Evolutionary conservation across 768 basidiomycete genomes (phyloP).

Genomic region (Lyophyllum shimeji): DNA sequence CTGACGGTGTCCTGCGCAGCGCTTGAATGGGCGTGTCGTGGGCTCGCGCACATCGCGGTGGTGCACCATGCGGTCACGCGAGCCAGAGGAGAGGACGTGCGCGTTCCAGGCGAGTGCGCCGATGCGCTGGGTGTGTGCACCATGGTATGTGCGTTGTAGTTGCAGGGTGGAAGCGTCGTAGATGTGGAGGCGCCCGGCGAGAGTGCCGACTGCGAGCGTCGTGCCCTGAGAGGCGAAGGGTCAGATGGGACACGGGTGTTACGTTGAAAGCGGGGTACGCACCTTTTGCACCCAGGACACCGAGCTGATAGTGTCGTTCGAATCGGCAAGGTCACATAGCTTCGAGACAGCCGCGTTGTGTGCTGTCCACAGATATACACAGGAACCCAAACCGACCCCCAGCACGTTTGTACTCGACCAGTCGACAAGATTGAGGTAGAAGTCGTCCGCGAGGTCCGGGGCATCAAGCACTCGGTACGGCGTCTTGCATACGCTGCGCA

Average conservation of each 20-base stretch:
- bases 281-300: constrained; percentile 90
- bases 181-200: constrained; percentile 86
- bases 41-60: constrained; percentile 90
- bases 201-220: constrained; percentile 89
- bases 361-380: constrained; percentile 97
- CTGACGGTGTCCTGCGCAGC: constrained; percentile 77
- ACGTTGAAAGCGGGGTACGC: background rate
- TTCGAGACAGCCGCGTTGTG: constrained; percentile 91
- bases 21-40: constrained; percentile 62
- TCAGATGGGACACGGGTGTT: background rate
- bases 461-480: constrained; percentile 97
- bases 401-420: constrained; percentile 96
- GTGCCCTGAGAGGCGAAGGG: constrained; percentile 52
- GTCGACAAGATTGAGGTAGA: constrained; percentile 96
- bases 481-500: constrained; percentile 87
- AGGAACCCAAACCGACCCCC: constrained; percentile 87
- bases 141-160: constrained; percentile 76
- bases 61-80: constrained; percentile 85
- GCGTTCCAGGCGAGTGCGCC: constrained; percentile 95
- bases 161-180: constrained; percentile 85
- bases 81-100: constrained; percentile 85
- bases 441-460: constrained; percentile 96
- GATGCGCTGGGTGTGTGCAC: constrained; percentile 86
- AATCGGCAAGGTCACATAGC: constrained; percentile 75
- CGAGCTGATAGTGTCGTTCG: constrained; percentile 77